Percentiles rank a stretch among this genome's conserved stretches.
phyloP scores from a whole-genome alignment of 2,329 filamentous ascomycete species.

The Exophiala spinifera region DNA sequence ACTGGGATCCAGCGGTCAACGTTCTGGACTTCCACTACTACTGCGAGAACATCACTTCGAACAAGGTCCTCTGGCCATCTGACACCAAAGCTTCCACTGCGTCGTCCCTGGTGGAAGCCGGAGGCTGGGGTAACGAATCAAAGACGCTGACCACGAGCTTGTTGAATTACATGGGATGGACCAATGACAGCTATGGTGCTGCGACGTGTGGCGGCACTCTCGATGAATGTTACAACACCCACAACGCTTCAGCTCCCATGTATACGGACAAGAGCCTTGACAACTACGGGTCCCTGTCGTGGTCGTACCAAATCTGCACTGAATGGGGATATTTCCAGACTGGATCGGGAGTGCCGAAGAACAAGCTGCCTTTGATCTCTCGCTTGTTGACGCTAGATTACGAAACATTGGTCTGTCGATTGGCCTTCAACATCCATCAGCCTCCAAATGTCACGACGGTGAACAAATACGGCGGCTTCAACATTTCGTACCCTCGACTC shows the following conservation, averaged over 20 bases:
- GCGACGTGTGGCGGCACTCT: constrained; percentile 42
- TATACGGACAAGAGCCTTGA: constrained; percentile 43
- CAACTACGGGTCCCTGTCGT: constrained; percentile 45
- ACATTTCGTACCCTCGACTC: constrained; percentile 70
- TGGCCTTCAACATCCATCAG: constrained; percentile 66
- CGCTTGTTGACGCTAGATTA: constrained; percentile 66
- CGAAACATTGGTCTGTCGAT: constrained; percentile 59
- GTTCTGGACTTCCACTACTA: constrained; percentile 51
- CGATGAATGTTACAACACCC: constrained; percentile 51
- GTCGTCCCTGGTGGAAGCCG: constrained; percentile 45
- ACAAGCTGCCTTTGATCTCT: constrained; percentile 67
- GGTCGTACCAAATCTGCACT: constrained; percentile 58
- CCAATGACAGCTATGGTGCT: constrained; percentile 44
- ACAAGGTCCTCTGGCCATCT: constrained; percentile 44
- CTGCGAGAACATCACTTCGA: constrained; percentile 55
- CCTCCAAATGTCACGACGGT: constrained; percentile 63
- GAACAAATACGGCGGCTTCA: constrained; percentile 73
- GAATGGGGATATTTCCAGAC: constrained; percentile 77
- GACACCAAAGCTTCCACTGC: constrained; percentile 40
- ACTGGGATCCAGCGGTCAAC: constrained; percentile 59
- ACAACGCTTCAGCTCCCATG: constrained; percentile 47
- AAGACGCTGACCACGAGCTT: constrained; percentile 48
- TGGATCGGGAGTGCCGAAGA: constrained; percentile 63
- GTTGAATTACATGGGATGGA: constrained; percentile 57
- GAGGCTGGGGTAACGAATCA: constrained; percentile 46